A percentile compares a stretch with the other conserved stretches of the same genome.
Conservation (phyloP, 306 rosid genomes). For the Abrus pulchellus region DNA sequence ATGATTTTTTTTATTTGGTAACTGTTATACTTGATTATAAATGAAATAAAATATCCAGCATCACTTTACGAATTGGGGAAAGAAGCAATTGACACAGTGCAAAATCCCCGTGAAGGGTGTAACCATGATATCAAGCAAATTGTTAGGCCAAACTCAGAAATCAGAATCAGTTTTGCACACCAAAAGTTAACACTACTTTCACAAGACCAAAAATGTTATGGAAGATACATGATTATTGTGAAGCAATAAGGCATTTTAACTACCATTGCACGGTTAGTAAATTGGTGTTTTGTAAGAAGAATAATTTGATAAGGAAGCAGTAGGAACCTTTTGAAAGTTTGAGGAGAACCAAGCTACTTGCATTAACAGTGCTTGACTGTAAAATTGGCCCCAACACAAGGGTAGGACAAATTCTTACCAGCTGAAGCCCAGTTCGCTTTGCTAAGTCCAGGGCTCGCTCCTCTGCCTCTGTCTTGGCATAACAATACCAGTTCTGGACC, state of each 20-base stretch:
- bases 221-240: not conserved
- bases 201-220: slow-evolving; percentile 5
- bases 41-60: not conserved
- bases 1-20: not conserved
- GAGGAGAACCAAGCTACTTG: slow-evolving; percentile 67
- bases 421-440: slow-evolving; percentile 56
- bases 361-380: slow-evolving; percentile 62
- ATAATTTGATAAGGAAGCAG: not conserved
- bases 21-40: not conserved
- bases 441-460: slow-evolving; percentile 69
- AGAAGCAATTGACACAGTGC: not conserved
- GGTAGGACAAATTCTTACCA: slow-evolving; percentile 70
- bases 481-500: slow-evolving; percentile 81
- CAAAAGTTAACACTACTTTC: not conserved
- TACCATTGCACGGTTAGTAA: slow-evolving; percentile 5
- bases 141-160: slow-evolving; percentile 8
- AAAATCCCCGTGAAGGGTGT: slow-evolving; percentile 1
- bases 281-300: slow-evolving; percentile 14
- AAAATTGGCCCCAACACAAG: slow-evolving; percentile 66
- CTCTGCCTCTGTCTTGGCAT: slow-evolving; percentile 84
- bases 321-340: slow-evolving; percentile 64
- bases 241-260: slow-evolving; percentile 23
- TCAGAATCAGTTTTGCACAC: not conserved
- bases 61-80: not conserved
- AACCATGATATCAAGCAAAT: slow-evolving; percentile 2